These are phyloP conservation scores for Starmera pachycereana DNA, from an alignment of 805 yeast genomes.

Conservation along the genomic window DNA sequence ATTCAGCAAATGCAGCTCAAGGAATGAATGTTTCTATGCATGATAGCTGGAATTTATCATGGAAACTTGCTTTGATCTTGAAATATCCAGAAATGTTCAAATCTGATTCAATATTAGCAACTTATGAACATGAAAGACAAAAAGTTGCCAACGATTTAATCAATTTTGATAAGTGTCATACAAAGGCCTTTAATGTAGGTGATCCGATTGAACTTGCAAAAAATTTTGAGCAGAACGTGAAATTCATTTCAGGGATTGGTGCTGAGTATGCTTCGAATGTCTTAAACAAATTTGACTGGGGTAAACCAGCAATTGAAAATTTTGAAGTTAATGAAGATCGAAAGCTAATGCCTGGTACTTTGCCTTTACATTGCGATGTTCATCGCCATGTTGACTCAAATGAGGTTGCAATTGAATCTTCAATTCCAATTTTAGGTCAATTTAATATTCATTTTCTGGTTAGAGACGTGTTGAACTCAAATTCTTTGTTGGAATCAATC, in stretches of 20 bases:
- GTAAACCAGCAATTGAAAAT: no score
- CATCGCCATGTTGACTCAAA: conserved; percentile 8
- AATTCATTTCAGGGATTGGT: conserved; percentile 16
- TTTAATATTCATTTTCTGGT: conserved; percentile 2
- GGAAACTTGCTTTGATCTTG: conserved; percentile 11
- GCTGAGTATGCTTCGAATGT: conserved; percentile 6
- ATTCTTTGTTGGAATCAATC: neutral
- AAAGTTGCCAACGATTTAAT: conserved; percentile 24
- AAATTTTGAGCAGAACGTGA: conserved; percentile 8
- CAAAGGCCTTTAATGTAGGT: conserved; percentile 1
- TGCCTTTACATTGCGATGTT: conserved; percentile 8
- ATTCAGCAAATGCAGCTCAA: conserved; percentile 18
- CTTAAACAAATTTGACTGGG: neutral
- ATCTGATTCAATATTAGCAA: conserved; percentile 17
- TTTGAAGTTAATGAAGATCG: no score
- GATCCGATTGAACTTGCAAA: conserved; percentile 5
- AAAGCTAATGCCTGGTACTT: conserved; percentile 2
- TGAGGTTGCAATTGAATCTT: conserved; percentile 6
- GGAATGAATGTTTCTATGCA: conserved; percentile 18
- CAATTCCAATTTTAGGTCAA: conserved; percentile 9
- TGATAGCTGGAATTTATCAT: conserved; percentile 18
- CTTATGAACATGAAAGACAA: conserved; percentile 23
- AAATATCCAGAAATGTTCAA: neutral
- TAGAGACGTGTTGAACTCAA: neutral
- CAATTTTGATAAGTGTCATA: conserved; percentile 17